Evolutionary conservation across 495 filamentous ascomycete species (phyloP), one percentile per base, ranked within the genome.

Genomic region (Aspergillus cavernicola): DNA sequence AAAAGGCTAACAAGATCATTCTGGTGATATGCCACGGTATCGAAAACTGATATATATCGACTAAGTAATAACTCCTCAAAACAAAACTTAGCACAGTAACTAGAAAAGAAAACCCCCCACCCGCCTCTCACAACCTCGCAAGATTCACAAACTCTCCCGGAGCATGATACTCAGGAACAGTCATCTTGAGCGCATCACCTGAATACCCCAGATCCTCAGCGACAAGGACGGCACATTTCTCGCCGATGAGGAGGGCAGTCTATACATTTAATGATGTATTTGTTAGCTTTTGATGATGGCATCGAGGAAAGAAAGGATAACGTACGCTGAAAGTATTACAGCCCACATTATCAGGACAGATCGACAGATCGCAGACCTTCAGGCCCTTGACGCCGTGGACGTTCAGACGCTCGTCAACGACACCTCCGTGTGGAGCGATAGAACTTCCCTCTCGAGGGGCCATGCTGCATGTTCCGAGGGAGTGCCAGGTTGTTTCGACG

Each of bases 321-420:
- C 68, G 50, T 58, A 71, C 69, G 51, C 74, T 81, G 67, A 71
- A 85, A 56, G 86, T 90, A 66, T 90, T 90, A 74, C 85, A 88
- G 26, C 87, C 86, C 19, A 92, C 85, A 55, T 93, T 93, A 64
- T 89, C 87, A 1, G 88, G 87, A 63, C 85, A 90, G 66, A 92
- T 90, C 20, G 80, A 85, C 43, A 92, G 71, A 69, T 92, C 89
- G 12, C 87, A 86, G 36, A 90, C 86, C 76, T 92, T 92, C 42
- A 93, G 80, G 13, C 85, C 84, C 70, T 89, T 79, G 26, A 90
- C 86, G 48, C 87, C 88, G 60, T 91, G 83, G 35, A 92, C 87
- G 57, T 90, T 92, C 46, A 92, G 76, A 26, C 86, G 80, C 59
- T 87, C 85, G 63, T 93, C 88, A 3, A 93, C 66, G 3, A 92